Evolutionary conservation across 2,329 filamentous ascomycete species (phyloP).

Genomic region (Diplodia intermedia): DNA sequence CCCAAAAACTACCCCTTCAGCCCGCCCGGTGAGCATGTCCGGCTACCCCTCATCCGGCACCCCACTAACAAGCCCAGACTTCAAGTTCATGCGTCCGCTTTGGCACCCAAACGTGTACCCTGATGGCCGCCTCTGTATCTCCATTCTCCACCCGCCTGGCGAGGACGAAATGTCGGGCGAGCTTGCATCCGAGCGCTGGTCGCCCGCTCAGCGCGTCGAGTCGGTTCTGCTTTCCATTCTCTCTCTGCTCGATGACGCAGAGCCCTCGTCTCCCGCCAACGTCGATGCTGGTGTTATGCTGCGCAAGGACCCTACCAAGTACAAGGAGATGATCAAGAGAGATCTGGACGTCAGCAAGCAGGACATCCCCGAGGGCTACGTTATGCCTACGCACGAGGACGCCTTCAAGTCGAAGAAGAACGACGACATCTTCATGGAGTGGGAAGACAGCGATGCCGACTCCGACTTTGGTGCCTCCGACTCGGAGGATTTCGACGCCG

Average conservation of each 20-base stretch:
- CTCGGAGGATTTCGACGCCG: conserved; percentile 49
- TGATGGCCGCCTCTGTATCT: conserved; percentile 92
- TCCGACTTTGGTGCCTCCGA: conserved; percentile 76
- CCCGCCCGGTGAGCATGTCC: conserved; percentile 66
- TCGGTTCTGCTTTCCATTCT: conserved; percentile 93
- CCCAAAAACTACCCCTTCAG: conserved; percentile 86
- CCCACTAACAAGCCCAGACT: conserved; percentile 58
- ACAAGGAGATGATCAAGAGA: conserved; percentile 72
- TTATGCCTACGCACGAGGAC: conserved; percentile 77
- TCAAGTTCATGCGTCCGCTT: conserved; percentile 81
- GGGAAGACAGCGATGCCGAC: conserved; percentile 59
- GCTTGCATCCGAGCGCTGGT: conserved; percentile 89
- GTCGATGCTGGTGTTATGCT: conserved; percentile 90
- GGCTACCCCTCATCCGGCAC: neutral
- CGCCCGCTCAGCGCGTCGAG: conserved; percentile 90
- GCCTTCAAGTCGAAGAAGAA: conserved; percentile 68
- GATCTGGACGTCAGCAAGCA: conserved; percentile 76
- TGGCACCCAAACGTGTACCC: conserved; percentile 94
- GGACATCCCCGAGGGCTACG: conserved; percentile 79
- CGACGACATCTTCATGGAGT: conserved; percentile 66
- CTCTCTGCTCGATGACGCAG: conserved; percentile 89
- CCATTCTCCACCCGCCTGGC: conserved; percentile 90
- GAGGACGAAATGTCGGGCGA: conserved; percentile 94
- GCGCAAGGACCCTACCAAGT: conserved; percentile 72
- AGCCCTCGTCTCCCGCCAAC: conserved; percentile 92